Evolutionary conservation across 768 basidiomycete species (phyloP), one percentile per base, ranked within the genome.

Genomic region (Ephemerocybe angulata): DNA sequence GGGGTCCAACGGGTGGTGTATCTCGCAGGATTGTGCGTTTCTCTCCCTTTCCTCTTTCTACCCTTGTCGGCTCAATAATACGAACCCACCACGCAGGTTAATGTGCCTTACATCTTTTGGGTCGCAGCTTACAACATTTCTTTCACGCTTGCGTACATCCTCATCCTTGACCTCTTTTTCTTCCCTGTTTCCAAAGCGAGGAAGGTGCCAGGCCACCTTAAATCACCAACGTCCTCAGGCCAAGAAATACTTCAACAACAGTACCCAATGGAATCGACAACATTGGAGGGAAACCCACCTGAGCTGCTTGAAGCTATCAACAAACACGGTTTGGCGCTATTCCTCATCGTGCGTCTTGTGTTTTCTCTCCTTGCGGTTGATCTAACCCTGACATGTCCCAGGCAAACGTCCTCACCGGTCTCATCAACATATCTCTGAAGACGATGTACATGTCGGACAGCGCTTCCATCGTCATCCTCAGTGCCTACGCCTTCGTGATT

Each of bases 21-120:
- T 81, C 80, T 19, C 66, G 81, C 48, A 66, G 76, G 60, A 77
- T 79, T 72, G 80, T 79, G 50, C 22, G 72, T 64, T 13, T 12
- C 46, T n/a, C n/a, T n/a, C n/a, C 42, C 8, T 28, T 42, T 22
- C 46, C 24, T 22, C 22, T 31, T 30, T 55, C 12, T 53, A 17
- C 35, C 44, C 15, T 13, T 28, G 37, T 33, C 30, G 6, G 22
- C 37, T 53, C 4, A 27, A 43, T 35, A 2, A 28, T 35, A 12
- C 31, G 17, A 27, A 22, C 24, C 11, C 11, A 22, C 17, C 51
- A 40, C 38, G n/a, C 60, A 95, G 94, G 90, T 87, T 42, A 98
- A 98, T 63, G 62, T 93, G 28, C 79, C 89, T 3, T 98, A 99
- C 69, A 84, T 94, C 31, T 69, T 93, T 17, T 98, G 95, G 93